phyloP scores from a whole-genome alignment of 1,284 basidiomycete genomes.

The Leucoagaricus sp. region DNA sequence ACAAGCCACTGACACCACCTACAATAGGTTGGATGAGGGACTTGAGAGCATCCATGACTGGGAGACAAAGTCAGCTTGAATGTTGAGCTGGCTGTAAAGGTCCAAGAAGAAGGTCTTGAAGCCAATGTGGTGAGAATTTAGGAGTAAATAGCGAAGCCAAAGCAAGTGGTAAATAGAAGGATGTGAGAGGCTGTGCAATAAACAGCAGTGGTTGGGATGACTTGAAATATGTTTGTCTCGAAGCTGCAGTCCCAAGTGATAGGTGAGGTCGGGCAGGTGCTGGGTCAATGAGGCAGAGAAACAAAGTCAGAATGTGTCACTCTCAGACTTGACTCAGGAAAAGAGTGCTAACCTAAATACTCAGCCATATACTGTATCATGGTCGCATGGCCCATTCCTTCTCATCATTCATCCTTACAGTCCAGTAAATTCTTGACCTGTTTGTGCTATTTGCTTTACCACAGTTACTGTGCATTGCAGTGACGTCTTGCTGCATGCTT shows the following conservation, averaged over 20 bases:
- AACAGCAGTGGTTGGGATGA: background rate
- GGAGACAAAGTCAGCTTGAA: slow-evolving; percentile 11
- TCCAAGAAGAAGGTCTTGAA: background rate
- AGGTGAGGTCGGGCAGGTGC: background rate
- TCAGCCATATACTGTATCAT: background rate
- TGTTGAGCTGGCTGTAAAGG: background rate
- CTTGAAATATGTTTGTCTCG: background rate
- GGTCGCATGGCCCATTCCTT: background rate
- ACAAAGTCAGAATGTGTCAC: slow-evolving; percentile 12
- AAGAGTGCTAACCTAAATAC: background rate
- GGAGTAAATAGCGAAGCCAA: background rate
- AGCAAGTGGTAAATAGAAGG: background rate
- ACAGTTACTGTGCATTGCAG: too few relatives aligned
- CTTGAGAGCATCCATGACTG: slow-evolving; percentile 76
- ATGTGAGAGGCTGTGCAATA: slow-evolving; percentile 5
- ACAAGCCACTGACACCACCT: slow-evolving; percentile 69
- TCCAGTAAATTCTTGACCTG: too few relatives aligned
- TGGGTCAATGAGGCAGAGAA: background rate
- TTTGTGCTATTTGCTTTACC: too few relatives aligned
- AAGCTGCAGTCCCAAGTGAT: slow-evolving; percentile 10
- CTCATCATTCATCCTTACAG: background rate
- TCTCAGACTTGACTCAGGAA: slow-evolving; percentile 11
- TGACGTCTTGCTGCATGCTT: too few relatives aligned
- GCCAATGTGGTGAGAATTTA: slow-evolving; percentile 2
- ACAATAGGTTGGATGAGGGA: slow-evolving; percentile 80